Evolutionary conservation across 2,329 filamentous ascomycete species (phyloP), one percentile per base, ranked within the genome.

Genomic region (Alternaria angustiovoidea): DNA sequence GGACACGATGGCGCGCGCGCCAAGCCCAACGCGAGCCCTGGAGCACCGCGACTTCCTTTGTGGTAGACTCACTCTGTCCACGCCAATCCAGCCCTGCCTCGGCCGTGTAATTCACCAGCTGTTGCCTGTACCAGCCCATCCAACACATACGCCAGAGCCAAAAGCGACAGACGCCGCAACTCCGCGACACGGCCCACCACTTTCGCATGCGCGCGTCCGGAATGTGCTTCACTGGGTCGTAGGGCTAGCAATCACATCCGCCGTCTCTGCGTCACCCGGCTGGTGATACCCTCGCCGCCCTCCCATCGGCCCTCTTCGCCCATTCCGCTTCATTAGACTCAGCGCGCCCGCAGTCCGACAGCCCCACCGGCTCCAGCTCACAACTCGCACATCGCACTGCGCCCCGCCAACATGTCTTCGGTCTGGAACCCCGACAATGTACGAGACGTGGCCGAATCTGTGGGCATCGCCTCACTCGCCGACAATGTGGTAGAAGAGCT

Each of bases 381-480:
- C 56, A 42, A 41, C 54, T 43, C 47, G 60, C 47, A 55, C 53
- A 43, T 60, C 53, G 53, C 53, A 57, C 57, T 41, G 51, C 65
- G 30, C 53, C 52, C 64, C 51, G 47, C 61, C 67, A 67, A 41
- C 66, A 75, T 75, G 74, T 73, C 72, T 18, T 87, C 88, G 39
- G 89, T 97, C 69, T 98, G 95, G 95, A 98, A 97, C 76, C 89
- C 92, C 18, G 95, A 99, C 73, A 98, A 97, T 71, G 92, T 99
- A 71, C 90, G 89, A 71, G 95, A 99, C 78, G 94, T 98, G 62
- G 94, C 95, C 68, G 95, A 99, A 79, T 97, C 95, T 1, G 92
- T 98, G 48, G 95, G 95, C 59, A 94, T 99, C 70, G 83, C 87
- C 69, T 86, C 88, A 55, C 85, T 98, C 44, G 88, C 88, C 75